These are phyloP conservation scores for Termitomyces eurrhizus DNA, from an alignment of 768 basidiomycete species.

Conservation along the genomic window DNA sequence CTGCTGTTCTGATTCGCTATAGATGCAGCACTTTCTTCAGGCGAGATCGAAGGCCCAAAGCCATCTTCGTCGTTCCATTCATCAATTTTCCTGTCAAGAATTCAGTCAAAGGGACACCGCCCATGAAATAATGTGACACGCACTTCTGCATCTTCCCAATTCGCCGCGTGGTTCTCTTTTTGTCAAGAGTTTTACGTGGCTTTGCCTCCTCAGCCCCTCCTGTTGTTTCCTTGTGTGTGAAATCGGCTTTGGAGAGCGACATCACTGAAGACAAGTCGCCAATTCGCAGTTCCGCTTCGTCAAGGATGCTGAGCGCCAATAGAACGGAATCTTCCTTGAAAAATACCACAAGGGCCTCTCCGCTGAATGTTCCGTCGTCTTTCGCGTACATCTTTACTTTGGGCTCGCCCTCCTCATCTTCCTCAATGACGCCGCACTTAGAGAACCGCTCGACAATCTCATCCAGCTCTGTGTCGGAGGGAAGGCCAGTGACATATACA, in stretches of 20 bases:
- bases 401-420: constrained; percentile 87
- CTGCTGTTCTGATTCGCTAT: constrained; percentile 55
- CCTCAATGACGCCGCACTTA: constrained; percentile 89
- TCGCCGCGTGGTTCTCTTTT: constrained; percentile 69
- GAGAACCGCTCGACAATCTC: constrained; percentile 85
- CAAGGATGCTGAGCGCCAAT: constrained; percentile 79
- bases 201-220: constrained; percentile 39
- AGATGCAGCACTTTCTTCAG: constrained; percentile 41
- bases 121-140: not conserved
- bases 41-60: constrained; percentile 68
- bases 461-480: constrained; percentile 65
- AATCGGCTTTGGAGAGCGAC: constrained; percentile 74
- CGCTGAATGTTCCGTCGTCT: constrained; percentile 84
- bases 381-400: constrained; percentile 94
- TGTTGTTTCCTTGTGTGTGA: constrained; percentile 60
- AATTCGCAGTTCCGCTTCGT: constrained; percentile 86
- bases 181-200: constrained; percentile 64
- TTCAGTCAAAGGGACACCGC: not conserved
- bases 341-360: constrained; percentile 93
- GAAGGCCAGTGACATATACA: constrained; percentile 84
- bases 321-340: constrained; percentile 96
- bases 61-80: constrained; percentile 97
- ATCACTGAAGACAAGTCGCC: constrained; percentile 75
- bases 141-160: constrained; percentile 90
- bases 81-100: constrained; percentile 65